A percentile compares a stretch with the other conserved stretches of the same genome.
Evolutionary conservation across 1,139 yeast species (phyloP).

Genomic region (Pneumocystis carinii): DNA sequence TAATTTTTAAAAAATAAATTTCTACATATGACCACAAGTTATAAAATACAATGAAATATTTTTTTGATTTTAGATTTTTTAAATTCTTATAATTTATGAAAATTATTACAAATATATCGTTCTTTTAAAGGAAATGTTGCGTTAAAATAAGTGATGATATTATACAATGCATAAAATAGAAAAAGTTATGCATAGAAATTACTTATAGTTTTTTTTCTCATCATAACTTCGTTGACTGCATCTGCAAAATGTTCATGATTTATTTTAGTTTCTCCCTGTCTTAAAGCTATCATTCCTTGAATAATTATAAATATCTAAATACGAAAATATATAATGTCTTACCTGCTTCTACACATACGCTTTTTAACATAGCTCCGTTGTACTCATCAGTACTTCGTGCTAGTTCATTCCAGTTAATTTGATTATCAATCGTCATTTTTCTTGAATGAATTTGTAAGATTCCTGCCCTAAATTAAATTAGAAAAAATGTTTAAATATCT

Average conservation of each 20-base stretch:
- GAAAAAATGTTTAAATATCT: background rate
- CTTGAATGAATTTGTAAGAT: constrained; percentile 93
- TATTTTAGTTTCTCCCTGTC: constrained; percentile 82
- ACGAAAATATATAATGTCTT: background rate
- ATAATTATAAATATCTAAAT: background rate
- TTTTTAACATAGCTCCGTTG: constrained; percentile 96
- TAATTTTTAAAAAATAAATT: too few species aligned
- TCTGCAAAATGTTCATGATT: constrained; percentile 97
- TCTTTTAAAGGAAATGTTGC: background rate
- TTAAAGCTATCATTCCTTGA: constrained; percentile 69
- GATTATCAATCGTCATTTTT: constrained; percentile 85
- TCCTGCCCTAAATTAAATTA: constrained; percentile 38
- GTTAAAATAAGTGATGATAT: background rate
- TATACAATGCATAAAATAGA: background rate
- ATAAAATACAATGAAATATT: background rate
- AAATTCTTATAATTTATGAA: background rate
- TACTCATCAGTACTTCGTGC: constrained; percentile 97
- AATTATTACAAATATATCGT: background rate
- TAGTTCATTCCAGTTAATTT: constrained; percentile 93
- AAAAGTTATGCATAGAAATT: constrained; percentile 69
- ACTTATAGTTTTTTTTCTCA: constrained; percentile 86
- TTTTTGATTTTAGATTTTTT: background rate
- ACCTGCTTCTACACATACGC: constrained; percentile 97
- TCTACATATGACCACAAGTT: too few species aligned
- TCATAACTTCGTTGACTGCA: constrained; percentile 96